Percentiles rank a stretch among this genome's conserved stretches.
phyloP scores from a whole-genome alignment of 2,329 filamentous ascomycete species.

The Verticillium klebahnii region DNA sequence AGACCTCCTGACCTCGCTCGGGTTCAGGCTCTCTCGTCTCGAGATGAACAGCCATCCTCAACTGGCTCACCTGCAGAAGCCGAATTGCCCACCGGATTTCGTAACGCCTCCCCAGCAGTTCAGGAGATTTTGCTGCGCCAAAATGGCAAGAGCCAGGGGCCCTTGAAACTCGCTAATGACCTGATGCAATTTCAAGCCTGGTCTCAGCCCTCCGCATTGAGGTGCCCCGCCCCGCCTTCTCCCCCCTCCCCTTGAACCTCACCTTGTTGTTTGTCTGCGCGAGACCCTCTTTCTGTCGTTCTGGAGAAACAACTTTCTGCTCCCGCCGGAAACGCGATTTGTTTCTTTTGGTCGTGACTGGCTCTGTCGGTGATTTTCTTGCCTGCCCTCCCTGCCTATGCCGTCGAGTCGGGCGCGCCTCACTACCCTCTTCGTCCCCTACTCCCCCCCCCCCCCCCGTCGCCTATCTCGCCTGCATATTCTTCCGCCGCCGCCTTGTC shows the following conservation, averaged over 20 bases:
- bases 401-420: neutral
- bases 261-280: neutral
- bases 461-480: neutral
- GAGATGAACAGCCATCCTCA: neutral
- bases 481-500: neutral
- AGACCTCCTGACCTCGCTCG: neutral
- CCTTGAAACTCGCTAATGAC: slow-evolving; percentile 52
- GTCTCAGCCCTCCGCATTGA: slow-evolving; percentile 31
- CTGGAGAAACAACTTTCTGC: neutral
- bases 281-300: neutral
- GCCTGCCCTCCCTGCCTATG: neutral
- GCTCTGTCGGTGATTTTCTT: neutral
- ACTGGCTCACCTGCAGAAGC: neutral
- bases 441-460: neutral
- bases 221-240: neutral
- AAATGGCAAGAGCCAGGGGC: slow-evolving; percentile 18
- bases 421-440: neutral
- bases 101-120: slow-evolving; percentile 2
- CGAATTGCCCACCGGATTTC: slow-evolving; percentile 7
- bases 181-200: slow-evolving; percentile 41
- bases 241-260: neutral
- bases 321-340: neutral
- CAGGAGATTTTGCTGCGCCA: slow-evolving; percentile 1
- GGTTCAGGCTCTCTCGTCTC: neutral
- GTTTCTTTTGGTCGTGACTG: neutral